Evolutionary conservation across 2,329 filamentous ascomycete genomes (phyloP), one percentile per base, ranked within the genome.

Genomic region (Ascosphaera apis): DNA sequence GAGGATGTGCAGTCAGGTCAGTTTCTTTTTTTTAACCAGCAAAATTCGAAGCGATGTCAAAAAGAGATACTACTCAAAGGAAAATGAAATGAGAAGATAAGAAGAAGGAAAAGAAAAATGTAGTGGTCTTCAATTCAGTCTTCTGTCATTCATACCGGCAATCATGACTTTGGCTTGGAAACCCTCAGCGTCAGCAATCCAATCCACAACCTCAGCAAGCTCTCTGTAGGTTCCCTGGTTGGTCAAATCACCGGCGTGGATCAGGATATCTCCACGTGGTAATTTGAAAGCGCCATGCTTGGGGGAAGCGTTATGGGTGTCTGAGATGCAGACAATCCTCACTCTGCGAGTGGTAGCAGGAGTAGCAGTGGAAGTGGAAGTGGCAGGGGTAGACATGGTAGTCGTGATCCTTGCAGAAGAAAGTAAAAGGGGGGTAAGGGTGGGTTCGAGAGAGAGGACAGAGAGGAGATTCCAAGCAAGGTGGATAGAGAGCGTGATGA

Each of bases 191-290:
- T 59, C 54, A 36, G 60, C 53, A 19, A 71, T 58, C 67, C 67
- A 72, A 13, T 56, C 51, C 3, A 66, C 53, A 1, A 60, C 63
- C 44, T 56, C 62, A 37, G 57, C 52, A n/a, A 71, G 47, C 45
- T 70, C 67, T 11, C 49, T 39, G 34, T 55, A 53, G 36, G 57
- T 63, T 13, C 67, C 67, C 42, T 63, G 62, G 43, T 68, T 70
- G 31, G 67, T 67, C 36, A 72, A 48, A 41, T 71, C 67, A 4
- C 67, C 67, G 3, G 67, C 67, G 44, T 71, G 67, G 31, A 71
- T 66, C 28, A 72, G 52, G 11, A 72, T 56, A 46, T 71, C 67
- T 33, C 67, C 67, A 9, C 55, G 51, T 3, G 67, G 66, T 9
- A 70, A 52, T 40, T 60, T 64, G 43, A 58, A 63, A n/a, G 51